Percentiles rank a stretch among this genome's conserved stretches.
Conservation (phyloP, 1,284 basidiomycete species). For the Neonothopanus nambi region DNA sequence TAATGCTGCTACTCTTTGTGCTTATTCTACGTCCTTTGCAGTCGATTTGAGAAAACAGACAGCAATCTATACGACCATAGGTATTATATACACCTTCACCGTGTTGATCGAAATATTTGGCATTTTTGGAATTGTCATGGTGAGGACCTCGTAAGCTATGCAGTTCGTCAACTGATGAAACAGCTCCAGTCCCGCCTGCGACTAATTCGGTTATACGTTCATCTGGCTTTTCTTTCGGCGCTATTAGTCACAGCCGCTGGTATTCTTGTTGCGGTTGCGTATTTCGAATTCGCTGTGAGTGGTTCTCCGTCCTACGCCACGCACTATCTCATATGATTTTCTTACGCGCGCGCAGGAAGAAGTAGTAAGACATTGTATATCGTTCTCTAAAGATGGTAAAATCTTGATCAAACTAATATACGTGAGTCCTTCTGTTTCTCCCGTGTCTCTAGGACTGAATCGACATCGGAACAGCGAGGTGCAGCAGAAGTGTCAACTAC, state of each 20-base stretch:
- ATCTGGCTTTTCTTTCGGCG: constrained; percentile 10
- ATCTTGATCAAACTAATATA: constrained; percentile 9
- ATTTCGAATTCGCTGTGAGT: constrained; percentile 13
- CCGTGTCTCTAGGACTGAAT: not conserved
- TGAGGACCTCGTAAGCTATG: not conserved
- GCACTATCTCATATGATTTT: not conserved
- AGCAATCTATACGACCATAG: constrained; percentile 6
- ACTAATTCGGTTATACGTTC: constrained; percentile 12
- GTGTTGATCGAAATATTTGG: constrained; percentile 9
- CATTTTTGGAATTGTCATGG: constrained; percentile 4
- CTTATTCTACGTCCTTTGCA: not conserved
- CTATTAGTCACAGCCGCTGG: constrained; percentile 9
- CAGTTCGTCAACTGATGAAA: not conserved
- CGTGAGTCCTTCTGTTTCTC: not conserved
- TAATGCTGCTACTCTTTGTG: not conserved
- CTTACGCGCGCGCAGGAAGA: constrained; percentile 6
- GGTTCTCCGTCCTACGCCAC: too few relatives aligned
- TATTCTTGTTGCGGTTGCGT: constrained; percentile 10
- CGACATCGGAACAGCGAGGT: not conserved
- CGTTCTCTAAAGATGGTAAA: constrained; percentile 2
- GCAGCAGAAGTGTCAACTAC: not conserved
- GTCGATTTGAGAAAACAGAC: constrained; percentile 9
- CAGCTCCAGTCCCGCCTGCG: constrained; percentile 7
- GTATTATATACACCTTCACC: constrained; percentile 7
- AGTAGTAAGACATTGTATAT: constrained; percentile 11